Conservation (phyloP, 2,329 filamentous ascomycete species). For the Pyrenochaeta sp. region DNA sequence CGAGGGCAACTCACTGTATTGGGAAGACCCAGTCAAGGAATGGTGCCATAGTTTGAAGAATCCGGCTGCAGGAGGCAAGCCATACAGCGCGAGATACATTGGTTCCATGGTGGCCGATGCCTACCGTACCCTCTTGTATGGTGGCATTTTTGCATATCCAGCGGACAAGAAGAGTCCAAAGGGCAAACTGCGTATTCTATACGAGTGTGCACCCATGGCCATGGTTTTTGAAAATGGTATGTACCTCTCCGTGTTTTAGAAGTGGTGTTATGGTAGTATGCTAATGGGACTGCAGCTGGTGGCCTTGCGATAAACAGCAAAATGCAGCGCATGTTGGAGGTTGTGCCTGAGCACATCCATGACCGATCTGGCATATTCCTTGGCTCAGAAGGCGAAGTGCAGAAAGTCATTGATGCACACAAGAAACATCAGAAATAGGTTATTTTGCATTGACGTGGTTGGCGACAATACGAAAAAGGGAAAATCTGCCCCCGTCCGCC, state of each 20-base stretch:
- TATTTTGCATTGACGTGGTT: neutral
- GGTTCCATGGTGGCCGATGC: slow-evolving; percentile 98
- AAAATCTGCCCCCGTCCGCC: no score
- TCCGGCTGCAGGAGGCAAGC: slow-evolving; percentile 78
- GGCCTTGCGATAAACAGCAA: slow-evolving; percentile 91
- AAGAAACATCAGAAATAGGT: slow-evolving; percentile 61
- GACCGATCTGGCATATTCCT: slow-evolving; percentile 96
- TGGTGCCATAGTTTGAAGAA: slow-evolving; percentile 92
- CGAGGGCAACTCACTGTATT: slow-evolving; percentile 97
- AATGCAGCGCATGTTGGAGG: slow-evolving; percentile 88
- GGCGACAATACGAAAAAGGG: no score
- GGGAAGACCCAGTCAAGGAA: slow-evolving; percentile 84
- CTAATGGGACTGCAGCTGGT: slow-evolving; percentile 68
- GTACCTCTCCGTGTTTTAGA: slow-evolving; percentile 44
- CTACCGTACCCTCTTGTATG: slow-evolving; percentile 93
- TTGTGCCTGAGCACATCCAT: slow-evolving; percentile 91
- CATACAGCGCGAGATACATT: slow-evolving; percentile 95
- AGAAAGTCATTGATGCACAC: slow-evolving; percentile 90
- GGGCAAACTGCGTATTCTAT: slow-evolving; percentile 95
- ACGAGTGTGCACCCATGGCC: slow-evolving; percentile 99
- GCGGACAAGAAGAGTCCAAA: slow-evolving; percentile 98
- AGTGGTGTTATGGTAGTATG: neutral
- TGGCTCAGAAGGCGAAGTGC: slow-evolving; percentile 92
- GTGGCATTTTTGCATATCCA: slow-evolving; percentile 96
- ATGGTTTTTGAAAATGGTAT: slow-evolving; percentile 98